Base-by-base conservation (phyloP, 176 grass and related monocot genomes). In the Saccharum officinarum region DNA sequence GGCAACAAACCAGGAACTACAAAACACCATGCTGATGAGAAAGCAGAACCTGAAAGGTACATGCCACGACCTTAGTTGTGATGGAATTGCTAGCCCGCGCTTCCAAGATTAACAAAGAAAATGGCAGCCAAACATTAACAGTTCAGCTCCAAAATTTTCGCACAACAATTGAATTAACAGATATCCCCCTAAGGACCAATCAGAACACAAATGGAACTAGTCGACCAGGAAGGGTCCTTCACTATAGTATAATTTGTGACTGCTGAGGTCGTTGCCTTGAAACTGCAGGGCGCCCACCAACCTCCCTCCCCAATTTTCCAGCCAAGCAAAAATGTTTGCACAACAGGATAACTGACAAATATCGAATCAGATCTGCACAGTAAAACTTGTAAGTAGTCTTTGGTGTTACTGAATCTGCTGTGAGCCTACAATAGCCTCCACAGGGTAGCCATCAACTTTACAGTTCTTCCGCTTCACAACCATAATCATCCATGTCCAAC, bases 331-430 rank as follows among this genome's bases (percentile, higher is more conserved):
- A 87, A 85, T 88, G 77, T 92, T 90, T 92, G 90, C 92, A 88
- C 92, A 92, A 80, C 88, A 88, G 82, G 86, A 94, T 79, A 92
- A 86, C 81, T 81, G 75, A 85, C 49, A 89, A 88, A 82, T 90
- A 92, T 87, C 79, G 71, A 97, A 94, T 92, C 90, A 93, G 94
- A 93, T 82, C 92, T 90, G 89, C 92, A 92, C 89, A 89, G 91
- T 92, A 94, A 95, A 94, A 92, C 81, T 88, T 84, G 82, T 90
- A 92, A 92, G 89, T 90, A 88, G 79, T 73, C 86, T 92, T 88
- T 85, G 78, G 67, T 87, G 79, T 83, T 82, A 89, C 75, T 83
- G 90, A 85, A 87, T 91, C 90, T 88, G 79, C 83, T 86, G 73
- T 7, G 71, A 86, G 74, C 74, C 80, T 46, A 60, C 80, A 87